These are phyloP conservation scores for Astragalus glycyphyllos DNA, from an alignment of 306 rosid genomes.

Conservation along the genomic window DNA sequence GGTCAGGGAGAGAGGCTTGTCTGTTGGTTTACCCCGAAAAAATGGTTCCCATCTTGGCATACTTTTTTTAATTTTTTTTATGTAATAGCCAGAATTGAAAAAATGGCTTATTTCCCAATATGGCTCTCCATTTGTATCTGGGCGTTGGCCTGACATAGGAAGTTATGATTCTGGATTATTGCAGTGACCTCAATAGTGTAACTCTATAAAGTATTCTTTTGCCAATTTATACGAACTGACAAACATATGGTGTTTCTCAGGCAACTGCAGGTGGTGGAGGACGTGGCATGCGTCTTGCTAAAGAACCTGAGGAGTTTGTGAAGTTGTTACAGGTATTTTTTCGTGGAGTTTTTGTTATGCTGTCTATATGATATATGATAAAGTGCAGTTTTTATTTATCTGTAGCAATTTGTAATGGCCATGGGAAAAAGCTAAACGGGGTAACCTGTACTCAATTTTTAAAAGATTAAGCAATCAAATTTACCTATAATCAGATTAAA, in stretches of 20 bases:
- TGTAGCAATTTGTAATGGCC: constrained; percentile 1
- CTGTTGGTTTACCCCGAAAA: too few relatives aligned
- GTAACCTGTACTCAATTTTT: constrained; percentile 8
- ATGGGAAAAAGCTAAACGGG: constrained; percentile 14
- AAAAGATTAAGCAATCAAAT: constrained; percentile 12
- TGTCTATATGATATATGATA: constrained; percentile 3
- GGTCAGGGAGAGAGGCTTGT: too few relatives aligned
- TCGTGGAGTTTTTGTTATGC: constrained; percentile 25
- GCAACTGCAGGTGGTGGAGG: constrained; percentile 99
- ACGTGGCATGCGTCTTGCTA: constrained; percentile 99
- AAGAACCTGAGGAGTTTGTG: constrained; percentile 95
- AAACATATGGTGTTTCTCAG: constrained; percentile 53
- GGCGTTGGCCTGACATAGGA: too few relatives aligned
- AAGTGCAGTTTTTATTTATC: constrained; percentile 29
- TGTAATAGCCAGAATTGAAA: too few relatives aligned
- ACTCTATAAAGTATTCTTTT: neutral
- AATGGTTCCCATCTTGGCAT: too few relatives aligned
- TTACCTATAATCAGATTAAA: constrained; percentile 16
- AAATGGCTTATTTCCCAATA: too few relatives aligned
- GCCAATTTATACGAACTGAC: constrained; percentile 49
- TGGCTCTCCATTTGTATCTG: too few relatives aligned
- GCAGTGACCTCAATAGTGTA: neutral
- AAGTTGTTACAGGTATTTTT: constrained; percentile 87
- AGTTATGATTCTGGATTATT: too few relatives aligned
- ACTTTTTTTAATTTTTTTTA: too few relatives aligned